Evolutionary conservation across 805 yeast genomes (phyloP), one percentile per base, ranked within the genome.

Genomic region (Metschnikowia colocasiae): DNA sequence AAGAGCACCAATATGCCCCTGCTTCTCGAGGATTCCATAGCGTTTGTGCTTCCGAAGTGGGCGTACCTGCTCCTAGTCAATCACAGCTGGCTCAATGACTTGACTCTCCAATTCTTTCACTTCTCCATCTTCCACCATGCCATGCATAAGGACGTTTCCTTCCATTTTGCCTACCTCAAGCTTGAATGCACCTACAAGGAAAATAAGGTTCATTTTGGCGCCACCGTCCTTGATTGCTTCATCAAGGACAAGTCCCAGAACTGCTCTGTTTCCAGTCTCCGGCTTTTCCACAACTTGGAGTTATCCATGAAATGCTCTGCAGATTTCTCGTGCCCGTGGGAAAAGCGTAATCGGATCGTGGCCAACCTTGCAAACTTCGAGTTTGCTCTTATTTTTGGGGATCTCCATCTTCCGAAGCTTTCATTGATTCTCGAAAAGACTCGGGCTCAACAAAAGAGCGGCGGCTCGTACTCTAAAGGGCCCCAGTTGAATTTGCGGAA

Each of bases 241-340:
- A 32, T 53, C 12, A 43, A 44, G 33, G 49, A 51, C 10, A 19
- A 25, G 12, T 22, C 47, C 5, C 18, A 38, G 9, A 37, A 32
- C 12, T 22, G 43, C 10, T 32, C 39, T 3, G 20, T 39, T 2
- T 42, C 46, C 1, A 49, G 50, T 6, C 16, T 44, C 32, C 36
- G 49, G 8, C 41, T 52, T 22, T 49, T 56, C 34, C 57, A 50
- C 35, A 54, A 48, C 27, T 37, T 50, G 23, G 59, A 56, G 45
- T 3, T 50, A 25, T 33, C 43, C 10, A 29, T 50, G 34, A 27
- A 32, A n/a, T 45, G 51, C 36, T 45, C 42, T 15, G 18, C 43
- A 19, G 30, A 32, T 12, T 45, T 49, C 23, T 27, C 48, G 25
- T 53, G 53, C 16, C 45, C 49, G 1, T 22, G 18, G 8, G 30